Base-by-base conservation (phyloP, 2,329 filamentous ascomycete genomes). In the Diaporthe sp. region DNA sequence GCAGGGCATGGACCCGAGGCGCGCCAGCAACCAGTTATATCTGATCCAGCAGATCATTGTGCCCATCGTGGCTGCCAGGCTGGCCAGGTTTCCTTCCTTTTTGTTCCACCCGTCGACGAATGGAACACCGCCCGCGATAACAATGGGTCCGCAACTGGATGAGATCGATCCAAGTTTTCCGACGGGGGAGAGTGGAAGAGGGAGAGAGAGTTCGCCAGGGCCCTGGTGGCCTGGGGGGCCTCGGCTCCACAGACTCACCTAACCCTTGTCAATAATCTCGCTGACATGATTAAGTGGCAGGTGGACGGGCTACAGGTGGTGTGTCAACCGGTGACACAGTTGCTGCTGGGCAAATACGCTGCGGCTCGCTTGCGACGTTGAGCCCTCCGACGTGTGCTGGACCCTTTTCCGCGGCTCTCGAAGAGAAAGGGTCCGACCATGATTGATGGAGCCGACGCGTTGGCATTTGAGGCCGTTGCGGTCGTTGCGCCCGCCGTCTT, bases 251-350 rank as follows among this genome's bases (percentile, higher is more conserved):
- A 19, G 46, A 51, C 28, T 53, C 49, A 55, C 49, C 65, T 42
- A 42, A 70, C 49, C 65, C 65, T 70, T 28, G 65, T 55, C 49
- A 4, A 55, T 70, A 70, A 70, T 55, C 49, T 70, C 65, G 65
- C 65, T 70, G 65, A 19, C 65, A 55, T 55, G 65, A 70, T 55
- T 55, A 70, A 70, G 65, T 65, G 49, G 65, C 65, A 70, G 34
- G 44, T 28, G 49, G 34, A 70, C 65, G 34, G 65, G 34, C 65
- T 70, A 53, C 65, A 55, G 65, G 49, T 53, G 46, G 46, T 19
- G 22, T 68, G 65, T 68, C 46, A 55, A 55, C 13, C 34, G 49
- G 65, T 70, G 65, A 70, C 65, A 70, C 31, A 25, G n/a, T 28
- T 55, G 4, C 22, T 46, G 39, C 46, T 53, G 65, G 65, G 31